Conservation (phyloP, 768 basidiomycete genomes). For the Collybia mongolica region DNA sequence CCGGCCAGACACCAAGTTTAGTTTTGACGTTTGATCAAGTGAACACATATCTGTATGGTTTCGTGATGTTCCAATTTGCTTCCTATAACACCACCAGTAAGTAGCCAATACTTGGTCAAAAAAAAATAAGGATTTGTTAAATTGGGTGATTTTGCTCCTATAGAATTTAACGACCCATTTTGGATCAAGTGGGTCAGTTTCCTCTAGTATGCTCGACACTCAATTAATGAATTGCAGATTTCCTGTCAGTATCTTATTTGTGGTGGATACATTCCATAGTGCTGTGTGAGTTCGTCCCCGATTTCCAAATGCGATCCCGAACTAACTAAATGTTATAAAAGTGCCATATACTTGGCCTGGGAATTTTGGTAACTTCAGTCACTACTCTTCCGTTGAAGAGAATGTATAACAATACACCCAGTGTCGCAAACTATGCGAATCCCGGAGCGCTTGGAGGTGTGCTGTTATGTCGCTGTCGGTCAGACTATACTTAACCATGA, state of each 20-base stretch:
- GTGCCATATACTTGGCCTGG: conserved; percentile 26
- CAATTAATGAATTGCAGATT: conserved; percentile 13
- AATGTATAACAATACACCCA: not conserved
- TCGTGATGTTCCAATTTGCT: conserved; percentile 26
- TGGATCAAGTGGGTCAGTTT: conserved; percentile 21
- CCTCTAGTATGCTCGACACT: not conserved
- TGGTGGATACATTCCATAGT: conserved; percentile 29
- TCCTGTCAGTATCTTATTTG: conserved; percentile 21
- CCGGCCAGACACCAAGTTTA: not conserved
- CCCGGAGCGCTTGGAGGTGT: conserved; percentile 10
- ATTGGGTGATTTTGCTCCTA: not conserved
- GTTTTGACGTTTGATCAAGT: conserved; percentile 11
- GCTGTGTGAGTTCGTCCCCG: conserved; percentile 10
- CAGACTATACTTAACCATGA: not conserved
- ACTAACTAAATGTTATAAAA: not conserved
- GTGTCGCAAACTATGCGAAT: conserved; percentile 17
- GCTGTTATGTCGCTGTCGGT: not conserved
- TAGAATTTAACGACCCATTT: conserved; percentile 25
- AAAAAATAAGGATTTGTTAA: too few species aligned
- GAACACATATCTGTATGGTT: conserved; percentile 24
- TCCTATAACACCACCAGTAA: conserved; percentile 32
- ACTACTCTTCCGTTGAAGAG: not conserved
- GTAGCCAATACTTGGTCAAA: conserved; percentile 12
- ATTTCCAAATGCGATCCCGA: not conserved
- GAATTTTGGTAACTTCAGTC: conserved; percentile 16